A percentile compares a stretch with the other conserved stretches of the same genome.
Evolutionary conservation across 2,329 filamentous ascomycete genomes (phyloP).

Genomic region (Penicillium occitanis): DNA sequence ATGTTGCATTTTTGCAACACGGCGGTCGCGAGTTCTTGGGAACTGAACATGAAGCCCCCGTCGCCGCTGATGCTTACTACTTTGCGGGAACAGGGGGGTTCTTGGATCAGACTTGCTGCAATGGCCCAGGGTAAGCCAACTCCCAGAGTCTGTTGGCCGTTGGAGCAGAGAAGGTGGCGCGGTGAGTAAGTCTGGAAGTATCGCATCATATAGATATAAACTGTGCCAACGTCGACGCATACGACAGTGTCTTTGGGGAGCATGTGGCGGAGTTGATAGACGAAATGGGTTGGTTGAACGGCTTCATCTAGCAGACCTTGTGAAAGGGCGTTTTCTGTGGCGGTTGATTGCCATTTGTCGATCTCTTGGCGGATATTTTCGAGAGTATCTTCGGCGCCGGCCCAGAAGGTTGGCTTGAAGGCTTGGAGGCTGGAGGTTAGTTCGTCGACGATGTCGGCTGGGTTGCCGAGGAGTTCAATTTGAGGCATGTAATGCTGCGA

Average conservation of each 20-base stretch:
- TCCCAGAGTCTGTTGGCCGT: conserved; percentile 19
- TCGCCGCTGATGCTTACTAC: conserved; percentile 21
- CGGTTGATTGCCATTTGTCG: conserved; percentile 15
- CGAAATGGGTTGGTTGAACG: conserved; percentile 18
- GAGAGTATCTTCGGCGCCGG: conserved; percentile 10
- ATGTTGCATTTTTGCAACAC: conserved; percentile 21
- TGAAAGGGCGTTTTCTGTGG: background rate
- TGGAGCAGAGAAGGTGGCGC: conserved; percentile 20
- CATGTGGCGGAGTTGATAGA: conserved; percentile 14
- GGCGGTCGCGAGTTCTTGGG: conserved; percentile 17
- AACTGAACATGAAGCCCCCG: conserved; percentile 21
- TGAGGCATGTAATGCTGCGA: conserved; percentile 21
- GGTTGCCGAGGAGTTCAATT: conserved; percentile 20
- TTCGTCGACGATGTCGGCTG: conserved; percentile 20
- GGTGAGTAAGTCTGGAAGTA: conserved; percentile 20
- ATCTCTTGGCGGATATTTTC: conserved; percentile 19
- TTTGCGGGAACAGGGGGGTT: conserved; percentile 17
- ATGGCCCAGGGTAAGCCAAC: conserved; percentile 20
- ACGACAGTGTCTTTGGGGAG: conserved; percentile 18
- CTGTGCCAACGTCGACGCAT: conserved; percentile 19
- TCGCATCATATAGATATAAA: conserved; percentile 21
- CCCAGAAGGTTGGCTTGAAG: conserved; percentile 16
- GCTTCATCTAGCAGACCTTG: background rate
- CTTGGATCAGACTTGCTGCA: conserved; percentile 16
- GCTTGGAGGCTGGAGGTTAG: conserved; percentile 16